Evolutionary conservation across 1,139 yeast species (phyloP), one percentile per base, ranked within the genome.

Genomic region (Taphrina flavorubra): DNA sequence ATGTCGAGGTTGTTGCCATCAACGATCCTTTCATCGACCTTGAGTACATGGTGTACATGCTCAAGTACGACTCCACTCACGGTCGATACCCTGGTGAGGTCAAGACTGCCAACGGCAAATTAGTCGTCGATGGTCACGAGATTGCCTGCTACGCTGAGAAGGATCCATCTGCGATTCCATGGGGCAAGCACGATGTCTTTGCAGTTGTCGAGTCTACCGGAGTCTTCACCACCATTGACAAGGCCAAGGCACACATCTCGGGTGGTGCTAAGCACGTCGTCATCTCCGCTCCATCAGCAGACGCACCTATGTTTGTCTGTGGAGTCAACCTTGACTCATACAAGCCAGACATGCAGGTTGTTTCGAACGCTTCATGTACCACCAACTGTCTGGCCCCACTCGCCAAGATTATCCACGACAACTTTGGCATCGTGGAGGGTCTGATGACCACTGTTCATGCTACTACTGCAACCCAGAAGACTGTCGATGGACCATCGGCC

Each of bases 401-500:
- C 78, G 92, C 92, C 82, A 89, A 89, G 85, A 87, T 89, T 77
- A 81, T 89, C 79, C 85, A 89, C 83, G 92, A 89, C 82, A 82
- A 81, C 77, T 89, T 87, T 79, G 94, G 94, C 73, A 86, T 89
- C 77, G 88, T 86, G 78, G 95, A 89, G 83, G 95, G 91, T 83
- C 85, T 89, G 79, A 89, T 89, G 95, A 89, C 95, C 84, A 89
- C 95, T 75, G 91, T 88, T 77, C 95, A 89, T 87, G 88, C 94
- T 79, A 86, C 88, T 83, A 89, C 95, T 76, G 95, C 95, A 79
- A 88, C 94, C 79, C 95, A 89, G 83, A 89, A 89, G 87, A 87
- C 92, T 74, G 95, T 89, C 75, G 95, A 89, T 79, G 95, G 95
- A 82, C 92, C 95, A 78, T 88, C 94, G 81, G 88, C 87, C 86